These are phyloP conservation scores for Trichoderma aggressivum DNA, from an alignment of 2,329 filamentous ascomycete genomes.

Conservation along the genomic window DNA sequence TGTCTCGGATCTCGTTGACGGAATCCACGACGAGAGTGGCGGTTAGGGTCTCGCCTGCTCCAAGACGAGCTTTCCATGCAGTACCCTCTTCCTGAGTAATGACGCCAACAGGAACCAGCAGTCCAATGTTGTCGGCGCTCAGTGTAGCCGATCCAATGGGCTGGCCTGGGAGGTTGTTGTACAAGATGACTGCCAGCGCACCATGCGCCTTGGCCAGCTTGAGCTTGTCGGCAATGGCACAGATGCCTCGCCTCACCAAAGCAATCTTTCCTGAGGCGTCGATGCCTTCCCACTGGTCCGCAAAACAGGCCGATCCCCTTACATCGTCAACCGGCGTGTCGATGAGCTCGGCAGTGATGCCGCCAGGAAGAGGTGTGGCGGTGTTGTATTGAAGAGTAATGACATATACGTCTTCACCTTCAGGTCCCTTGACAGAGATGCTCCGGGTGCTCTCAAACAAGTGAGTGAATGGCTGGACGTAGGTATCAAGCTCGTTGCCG, in stretches of 20 bases:
- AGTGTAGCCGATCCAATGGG: conserved; percentile 47
- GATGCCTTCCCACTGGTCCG: conserved; percentile 41
- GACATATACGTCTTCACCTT: conserved; percentile 43
- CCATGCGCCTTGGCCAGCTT: conserved; percentile 41
- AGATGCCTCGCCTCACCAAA: conserved; percentile 44
- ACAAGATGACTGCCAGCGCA: conserved; percentile 50
- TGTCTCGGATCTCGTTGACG: conserved; percentile 31
- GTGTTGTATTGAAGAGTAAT: conserved; percentile 46
- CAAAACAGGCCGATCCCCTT: conserved; percentile 37
- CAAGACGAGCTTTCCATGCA: conserved; percentile 33
- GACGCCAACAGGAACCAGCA: conserved; percentile 33
- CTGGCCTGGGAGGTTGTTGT: conserved; percentile 53
- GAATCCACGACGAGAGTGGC: conserved; percentile 35
- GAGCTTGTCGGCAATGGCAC: conserved; percentile 41
- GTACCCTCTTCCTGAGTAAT: conserved; percentile 32
- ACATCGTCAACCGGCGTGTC: conserved; percentile 36
- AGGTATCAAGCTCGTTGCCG: conserved; percentile 42
- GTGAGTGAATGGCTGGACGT: conserved; percentile 46
- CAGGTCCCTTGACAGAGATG: conserved; percentile 44
- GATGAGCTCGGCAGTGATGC: conserved; percentile 34
- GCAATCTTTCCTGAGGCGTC: conserved; percentile 42
- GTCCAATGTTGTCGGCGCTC: conserved; percentile 35
- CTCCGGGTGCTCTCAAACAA: conserved; percentile 41
- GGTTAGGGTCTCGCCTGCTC: conserved; percentile 28
- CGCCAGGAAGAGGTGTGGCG: conserved; percentile 39